Conservation (phyloP, 78 protist genomes). For the Dictyostelium capitatum region DNA sequence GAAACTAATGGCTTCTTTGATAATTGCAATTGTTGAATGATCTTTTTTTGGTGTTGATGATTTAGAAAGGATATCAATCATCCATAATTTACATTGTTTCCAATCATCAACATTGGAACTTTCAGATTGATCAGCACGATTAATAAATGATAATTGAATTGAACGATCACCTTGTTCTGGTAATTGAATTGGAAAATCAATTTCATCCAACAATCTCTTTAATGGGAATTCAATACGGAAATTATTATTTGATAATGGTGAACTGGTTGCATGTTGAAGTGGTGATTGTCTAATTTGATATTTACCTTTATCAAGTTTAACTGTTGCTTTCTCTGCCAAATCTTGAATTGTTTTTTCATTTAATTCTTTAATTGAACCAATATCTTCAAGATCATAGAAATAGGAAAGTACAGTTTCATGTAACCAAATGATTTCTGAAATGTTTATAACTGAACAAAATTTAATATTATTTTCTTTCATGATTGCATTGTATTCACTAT, state of each 20-base stretch:
- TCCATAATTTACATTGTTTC: slow-evolving; percentile 65
- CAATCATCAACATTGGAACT: neutral
- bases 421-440: slow-evolving; percentile 59
- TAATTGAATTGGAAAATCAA: slow-evolving; percentile 51
- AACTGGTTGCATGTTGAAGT: neutral
- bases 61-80: slow-evolving; percentile 64
- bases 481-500: slow-evolving; percentile 47
- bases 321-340: neutral
- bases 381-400: slow-evolving; percentile 46
- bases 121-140: neutral
- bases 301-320: slow-evolving; percentile 3
- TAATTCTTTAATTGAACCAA: slow-evolving; percentile 1
- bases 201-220: neutral
- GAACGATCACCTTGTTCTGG: slow-evolving; percentile 79
- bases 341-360: neutral
- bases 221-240: slow-evolving; percentile 3
- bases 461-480: slow-evolving; percentile 54
- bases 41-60: slow-evolving; percentile 40
- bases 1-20: slow-evolving; percentile 32
- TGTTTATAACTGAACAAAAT: slow-evolving; percentile 52
- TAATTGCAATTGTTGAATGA: slow-evolving; percentile 27
- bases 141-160: slow-evolving; percentile 65
- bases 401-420: slow-evolving; percentile 40
- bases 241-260: neutral
- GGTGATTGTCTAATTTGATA: neutral